Conservation (phyloP, 371 early-diverging fungal species). For the Umbelopsis sp. region DNA sequence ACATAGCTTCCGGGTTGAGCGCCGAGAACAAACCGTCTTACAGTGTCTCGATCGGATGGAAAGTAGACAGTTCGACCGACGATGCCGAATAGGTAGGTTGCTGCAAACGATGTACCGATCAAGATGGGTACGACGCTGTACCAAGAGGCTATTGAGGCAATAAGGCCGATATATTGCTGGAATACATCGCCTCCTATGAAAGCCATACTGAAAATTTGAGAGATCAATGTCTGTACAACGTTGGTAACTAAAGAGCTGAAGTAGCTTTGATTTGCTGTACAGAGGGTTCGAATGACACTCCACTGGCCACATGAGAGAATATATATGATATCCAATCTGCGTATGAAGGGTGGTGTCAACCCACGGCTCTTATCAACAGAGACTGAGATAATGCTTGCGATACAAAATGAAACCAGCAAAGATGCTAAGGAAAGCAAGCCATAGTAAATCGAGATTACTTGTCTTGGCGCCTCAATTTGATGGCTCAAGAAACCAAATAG, state of each 20-base stretch:
- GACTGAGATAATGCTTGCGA: not conserved
- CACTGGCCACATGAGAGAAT: slow-evolving; percentile 12
- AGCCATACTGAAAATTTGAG: slow-evolving; percentile 7
- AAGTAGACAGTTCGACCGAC: not conserved
- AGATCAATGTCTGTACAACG: not conserved
- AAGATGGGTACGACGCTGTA: not conserved
- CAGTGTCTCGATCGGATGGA: not conserved
- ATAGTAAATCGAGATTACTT: slow-evolving; percentile 2
- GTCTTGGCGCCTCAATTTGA: not conserved
- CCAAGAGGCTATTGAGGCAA: not conserved
- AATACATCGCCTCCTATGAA: slow-evolving; percentile 12
- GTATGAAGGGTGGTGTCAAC: not conserved
- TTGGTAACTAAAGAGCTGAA: not conserved
- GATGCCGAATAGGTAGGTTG: not conserved
- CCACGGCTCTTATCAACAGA: slow-evolving; percentile 1
- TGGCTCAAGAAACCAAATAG: not conserved
- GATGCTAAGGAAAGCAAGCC: slow-evolving; percentile 1
- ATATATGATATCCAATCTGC: not conserved
- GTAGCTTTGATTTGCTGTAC: slow-evolving; percentile 1
- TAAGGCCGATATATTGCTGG: not conserved
- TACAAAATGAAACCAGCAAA: not conserved
- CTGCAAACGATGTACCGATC: not conserved
- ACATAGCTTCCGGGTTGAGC: not conserved
- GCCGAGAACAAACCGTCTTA: not conserved
- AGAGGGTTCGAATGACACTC: not conserved